phyloP scores from a whole-genome alignment of 805 yeast species.

The Wickerhamomyces xylosicus region DNA sequence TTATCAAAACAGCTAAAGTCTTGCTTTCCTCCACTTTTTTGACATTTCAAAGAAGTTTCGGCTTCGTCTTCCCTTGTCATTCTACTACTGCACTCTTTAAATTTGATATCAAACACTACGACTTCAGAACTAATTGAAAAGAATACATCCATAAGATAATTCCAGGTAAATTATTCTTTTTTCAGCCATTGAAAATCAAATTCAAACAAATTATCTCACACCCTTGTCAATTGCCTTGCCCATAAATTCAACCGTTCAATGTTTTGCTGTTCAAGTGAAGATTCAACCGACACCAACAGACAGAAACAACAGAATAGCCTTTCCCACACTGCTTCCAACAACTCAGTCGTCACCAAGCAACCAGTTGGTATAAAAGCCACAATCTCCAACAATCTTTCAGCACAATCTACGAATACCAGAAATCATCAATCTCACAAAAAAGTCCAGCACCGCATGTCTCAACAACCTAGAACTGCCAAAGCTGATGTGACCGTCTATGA shows the following conservation, averaged over 20 bases:
- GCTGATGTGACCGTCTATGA: constrained; percentile 20
- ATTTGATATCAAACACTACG: no score
- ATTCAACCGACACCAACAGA: neutral
- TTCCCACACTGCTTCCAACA: neutral
- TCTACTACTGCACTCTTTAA: no score
- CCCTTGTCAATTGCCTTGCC: no score
- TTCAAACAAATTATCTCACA: no score
- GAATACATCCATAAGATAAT: no score
- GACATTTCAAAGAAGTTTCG: no score
- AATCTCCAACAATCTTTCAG: neutral
- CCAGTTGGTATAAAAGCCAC: neutral
- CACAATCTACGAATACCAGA: neutral
- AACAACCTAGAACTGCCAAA: constrained; percentile 4
- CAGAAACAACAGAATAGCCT: neutral
- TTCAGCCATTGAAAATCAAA: no score
- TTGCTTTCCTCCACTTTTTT: no score
- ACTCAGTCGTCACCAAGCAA: neutral
- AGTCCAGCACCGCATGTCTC: neutral
- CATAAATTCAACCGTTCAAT: neutral
- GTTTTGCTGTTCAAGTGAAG: neutral
- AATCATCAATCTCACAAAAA: neutral
- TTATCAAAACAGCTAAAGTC: no score
- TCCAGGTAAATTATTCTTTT: no score
- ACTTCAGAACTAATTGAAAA: no score
- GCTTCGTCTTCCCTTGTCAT: no score